phyloP scores from a whole-genome alignment of 75 land plant species.

The Adiantum capillusveneris region DNA sequence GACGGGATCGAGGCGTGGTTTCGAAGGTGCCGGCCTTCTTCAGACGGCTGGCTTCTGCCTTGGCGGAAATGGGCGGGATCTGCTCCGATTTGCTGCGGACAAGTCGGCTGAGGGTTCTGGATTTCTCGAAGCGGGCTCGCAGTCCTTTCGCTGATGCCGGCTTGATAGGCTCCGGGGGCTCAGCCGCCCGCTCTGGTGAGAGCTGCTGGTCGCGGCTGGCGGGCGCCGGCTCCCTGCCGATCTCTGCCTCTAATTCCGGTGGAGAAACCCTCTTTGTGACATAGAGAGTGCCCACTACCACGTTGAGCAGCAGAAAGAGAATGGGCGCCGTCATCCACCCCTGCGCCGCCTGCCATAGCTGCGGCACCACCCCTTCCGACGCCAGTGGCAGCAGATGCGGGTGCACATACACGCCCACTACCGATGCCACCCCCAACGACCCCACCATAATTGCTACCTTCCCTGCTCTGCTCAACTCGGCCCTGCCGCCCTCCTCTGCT shows the following conservation, averaged over 20 bases:
- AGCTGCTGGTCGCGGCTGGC: not conserved
- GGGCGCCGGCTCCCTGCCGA: not conserved
- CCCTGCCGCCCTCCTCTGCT: too few relatives aligned
- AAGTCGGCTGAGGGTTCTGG: not conserved
- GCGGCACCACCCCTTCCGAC: not conserved
- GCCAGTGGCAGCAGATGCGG: not conserved
- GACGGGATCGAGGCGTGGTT: not conserved
- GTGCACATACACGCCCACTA: not conserved
- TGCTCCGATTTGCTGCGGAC: constrained; percentile 15
- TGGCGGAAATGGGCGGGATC: not conserved
- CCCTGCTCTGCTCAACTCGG: too few relatives aligned
- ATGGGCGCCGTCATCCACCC: constrained; percentile 53
- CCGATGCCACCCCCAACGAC: not conserved
- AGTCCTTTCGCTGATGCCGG: not conserved
- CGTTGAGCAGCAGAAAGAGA: constrained; percentile 43
- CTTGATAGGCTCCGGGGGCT: not conserved
- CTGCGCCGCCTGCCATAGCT: constrained; percentile 25
- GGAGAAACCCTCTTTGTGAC: constrained; percentile 15
- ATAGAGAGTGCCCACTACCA: constrained; percentile 41
- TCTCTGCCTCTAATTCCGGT: too few relatives aligned
- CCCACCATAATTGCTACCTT: too few relatives aligned
- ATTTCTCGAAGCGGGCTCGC: too few relatives aligned
- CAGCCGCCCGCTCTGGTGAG: not conserved
- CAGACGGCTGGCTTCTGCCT: not conserved
- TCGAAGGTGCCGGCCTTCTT: constrained; percentile 16